These are phyloP conservation scores for Vicia villosa DNA, from an alignment of 306 rosid species.

Conservation along the genomic window DNA sequence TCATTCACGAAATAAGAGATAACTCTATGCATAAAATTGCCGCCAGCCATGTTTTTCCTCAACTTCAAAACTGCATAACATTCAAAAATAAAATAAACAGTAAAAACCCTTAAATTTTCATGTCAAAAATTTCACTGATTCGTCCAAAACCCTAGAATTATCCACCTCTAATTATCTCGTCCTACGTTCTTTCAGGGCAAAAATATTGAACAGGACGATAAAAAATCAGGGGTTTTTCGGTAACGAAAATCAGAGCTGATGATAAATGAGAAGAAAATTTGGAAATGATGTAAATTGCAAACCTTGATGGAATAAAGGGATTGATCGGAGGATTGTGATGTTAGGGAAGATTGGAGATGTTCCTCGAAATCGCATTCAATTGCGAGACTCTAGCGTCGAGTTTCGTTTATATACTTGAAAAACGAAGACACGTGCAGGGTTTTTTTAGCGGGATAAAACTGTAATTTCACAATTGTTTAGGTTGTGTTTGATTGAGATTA, in stretches of 20 bases:
- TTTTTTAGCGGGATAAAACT: neutral
- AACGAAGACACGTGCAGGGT: neutral
- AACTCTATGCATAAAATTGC: conserved; percentile 47
- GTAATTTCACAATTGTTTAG: neutral
- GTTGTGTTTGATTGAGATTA: too few relatives aligned
- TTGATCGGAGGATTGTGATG: neutral
- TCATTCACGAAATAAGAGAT: conserved; percentile 52
- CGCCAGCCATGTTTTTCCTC: conserved; percentile 51
- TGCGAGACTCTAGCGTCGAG: neutral
- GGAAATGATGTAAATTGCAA: neutral
- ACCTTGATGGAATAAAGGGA: conserved; percentile 20
- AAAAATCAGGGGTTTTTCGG: conserved; percentile 11
- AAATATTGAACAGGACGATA: neutral
- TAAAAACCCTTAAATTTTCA: neutral
- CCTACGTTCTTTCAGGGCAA: neutral
- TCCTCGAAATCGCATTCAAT: neutral
- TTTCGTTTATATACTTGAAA: neutral
- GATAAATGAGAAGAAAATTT: neutral
- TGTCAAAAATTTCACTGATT: neutral
- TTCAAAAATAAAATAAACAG: neutral
- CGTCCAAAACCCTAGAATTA: neutral
- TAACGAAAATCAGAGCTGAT: neutral
- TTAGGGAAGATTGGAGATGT: neutral
- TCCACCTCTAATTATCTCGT: neutral
- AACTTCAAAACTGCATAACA: conserved; percentile 40